Evolutionary conservation across 2,329 filamentous ascomycete genomes (phyloP).

Genomic region (Claviceps cyperi): DNA sequence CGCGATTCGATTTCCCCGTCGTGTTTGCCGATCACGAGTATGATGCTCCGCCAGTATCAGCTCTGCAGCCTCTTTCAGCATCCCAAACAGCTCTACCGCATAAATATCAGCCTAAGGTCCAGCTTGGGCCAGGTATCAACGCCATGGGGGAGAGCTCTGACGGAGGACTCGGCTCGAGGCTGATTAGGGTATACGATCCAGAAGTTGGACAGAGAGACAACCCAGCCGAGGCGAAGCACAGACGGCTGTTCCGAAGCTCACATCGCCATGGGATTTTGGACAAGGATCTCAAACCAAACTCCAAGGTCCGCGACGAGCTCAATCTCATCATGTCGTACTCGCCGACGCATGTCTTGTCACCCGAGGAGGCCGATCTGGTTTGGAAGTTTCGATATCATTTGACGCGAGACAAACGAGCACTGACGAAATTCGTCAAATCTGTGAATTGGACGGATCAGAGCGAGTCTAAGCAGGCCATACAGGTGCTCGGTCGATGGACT

Average conservation of each 20-base stretch:
- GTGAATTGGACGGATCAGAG: constrained; percentile 82
- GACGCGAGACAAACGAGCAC: constrained; percentile 75
- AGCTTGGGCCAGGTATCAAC: constrained; percentile 80
- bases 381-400: constrained; percentile 97
- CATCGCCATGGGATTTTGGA: constrained; percentile 85
- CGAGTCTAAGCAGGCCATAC: constrained; percentile 78
- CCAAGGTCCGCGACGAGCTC: constrained; percentile 85
- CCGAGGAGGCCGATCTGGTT: constrained; percentile 87
- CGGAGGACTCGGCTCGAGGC: constrained; percentile 36
- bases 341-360: constrained; percentile 72
- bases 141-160: constrained; percentile 39
- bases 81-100: constrained; percentile 55
- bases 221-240: constrained; percentile 88
- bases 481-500: constrained; percentile 84
- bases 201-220: constrained; percentile 84
- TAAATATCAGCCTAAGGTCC: constrained; percentile 78
- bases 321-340: constrained; percentile 86
- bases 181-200: constrained; percentile 84
- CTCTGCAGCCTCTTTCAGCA: constrained; percentile 42
- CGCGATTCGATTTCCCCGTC: constrained; percentile 87
- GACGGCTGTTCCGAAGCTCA: constrained; percentile 78
- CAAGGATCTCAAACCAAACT: constrained; percentile 88
- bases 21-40: constrained; percentile 95
- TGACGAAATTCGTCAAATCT: constrained; percentile 97
- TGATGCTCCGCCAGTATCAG: constrained; percentile 66